Evolutionary conservation across 2,329 filamentous ascomycete genomes (phyloP).

Genomic region (Nigrospora osmanthi): DNA sequence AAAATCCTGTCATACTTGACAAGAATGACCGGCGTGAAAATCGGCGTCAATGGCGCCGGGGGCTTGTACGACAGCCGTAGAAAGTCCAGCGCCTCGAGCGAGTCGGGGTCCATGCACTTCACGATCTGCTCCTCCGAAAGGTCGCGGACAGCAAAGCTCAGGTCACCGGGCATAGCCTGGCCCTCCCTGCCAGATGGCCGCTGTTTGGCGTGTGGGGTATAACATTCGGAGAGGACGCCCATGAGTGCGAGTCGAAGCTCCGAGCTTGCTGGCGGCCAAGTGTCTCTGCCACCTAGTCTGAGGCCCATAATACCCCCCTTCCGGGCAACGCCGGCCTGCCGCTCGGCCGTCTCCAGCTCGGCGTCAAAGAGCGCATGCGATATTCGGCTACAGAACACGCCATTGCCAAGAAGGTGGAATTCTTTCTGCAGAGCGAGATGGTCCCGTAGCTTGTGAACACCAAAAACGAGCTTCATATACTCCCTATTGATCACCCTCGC

Average conservation of each 20-base stretch:
- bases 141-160: conserved; percentile 80
- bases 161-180: conserved; percentile 52
- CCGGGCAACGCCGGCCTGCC: conserved; percentile 59
- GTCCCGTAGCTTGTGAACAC: conserved; percentile 58
- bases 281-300: conserved; percentile 70
- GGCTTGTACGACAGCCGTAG: conserved; percentile 78
- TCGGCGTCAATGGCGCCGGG: conserved; percentile 58
- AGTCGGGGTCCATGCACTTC: conserved; percentile 73
- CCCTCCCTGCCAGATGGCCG: conserved; percentile 15
- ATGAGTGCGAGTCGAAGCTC: conserved; percentile 86
- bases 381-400: conserved; percentile 72
- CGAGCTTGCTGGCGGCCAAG: conserved; percentile 90
- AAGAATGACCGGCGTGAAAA: conserved; percentile 65
- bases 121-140: conserved; percentile 72
- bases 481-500: conserved; percentile 69
- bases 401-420: conserved; percentile 80
- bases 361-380: conserved; percentile 80
- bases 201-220: conserved; percentile 26
- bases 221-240: conserved; percentile 74
- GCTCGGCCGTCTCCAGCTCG: conserved; percentile 71
- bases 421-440: conserved; percentile 70
- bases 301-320: conserved; percentile 72
- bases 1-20: conserved; percentile 83
- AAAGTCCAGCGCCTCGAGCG: conserved; percentile 87
- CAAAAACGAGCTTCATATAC: conserved; percentile 69